Conservation (phyloP, 192 early-diverging fungal genomes). For the Umbelopsis sp. region DNA sequence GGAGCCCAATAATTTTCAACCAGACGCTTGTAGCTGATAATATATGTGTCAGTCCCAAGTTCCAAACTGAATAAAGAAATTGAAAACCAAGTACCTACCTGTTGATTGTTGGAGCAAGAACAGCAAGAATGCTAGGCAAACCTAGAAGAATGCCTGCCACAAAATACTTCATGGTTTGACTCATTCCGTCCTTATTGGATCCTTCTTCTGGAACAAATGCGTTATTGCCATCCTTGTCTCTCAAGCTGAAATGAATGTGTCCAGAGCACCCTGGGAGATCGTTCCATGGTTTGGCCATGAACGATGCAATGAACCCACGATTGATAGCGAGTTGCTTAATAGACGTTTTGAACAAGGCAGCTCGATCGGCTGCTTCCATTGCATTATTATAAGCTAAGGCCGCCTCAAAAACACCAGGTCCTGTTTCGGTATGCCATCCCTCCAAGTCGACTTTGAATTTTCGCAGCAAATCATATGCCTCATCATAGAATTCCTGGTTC, state of each 20-base stretch:
- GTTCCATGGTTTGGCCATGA: slow-evolving; percentile 83
- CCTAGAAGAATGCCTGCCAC: slow-evolving; percentile 57
- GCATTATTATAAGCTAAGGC: slow-evolving; percentile 68
- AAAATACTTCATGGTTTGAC: slow-evolving; percentile 54
- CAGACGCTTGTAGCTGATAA: slow-evolving; percentile 71
- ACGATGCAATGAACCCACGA: slow-evolving; percentile 71
- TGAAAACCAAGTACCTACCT: slow-evolving; percentile 32
- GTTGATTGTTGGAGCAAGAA: slow-evolving; percentile 81
- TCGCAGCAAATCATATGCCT: slow-evolving; percentile 65
- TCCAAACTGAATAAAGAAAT: neutral
- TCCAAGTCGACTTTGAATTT: slow-evolving; percentile 67
- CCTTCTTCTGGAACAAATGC: slow-evolving; percentile 47
- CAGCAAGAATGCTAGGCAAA: slow-evolving; percentile 69
- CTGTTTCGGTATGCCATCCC: slow-evolving; percentile 81
- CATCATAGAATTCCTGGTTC: slow-evolving; percentile 70
- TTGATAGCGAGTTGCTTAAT: slow-evolving; percentile 73
- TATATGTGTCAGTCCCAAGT: neutral
- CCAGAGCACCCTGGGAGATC: slow-evolving; percentile 80
- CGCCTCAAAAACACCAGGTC: slow-evolving; percentile 82
- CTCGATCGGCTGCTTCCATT: slow-evolving; percentile 65
- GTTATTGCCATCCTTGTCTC: slow-evolving; percentile 50
- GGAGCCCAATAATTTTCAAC: slow-evolving; percentile 88
- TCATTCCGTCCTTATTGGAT: slow-evolving; percentile 46
- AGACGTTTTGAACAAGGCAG: slow-evolving; percentile 75
- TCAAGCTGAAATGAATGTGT: slow-evolving; percentile 75